Evolutionary conservation across 805 yeast species (phyloP).

Genomic region (Wickerhamomyces alni): DNA sequence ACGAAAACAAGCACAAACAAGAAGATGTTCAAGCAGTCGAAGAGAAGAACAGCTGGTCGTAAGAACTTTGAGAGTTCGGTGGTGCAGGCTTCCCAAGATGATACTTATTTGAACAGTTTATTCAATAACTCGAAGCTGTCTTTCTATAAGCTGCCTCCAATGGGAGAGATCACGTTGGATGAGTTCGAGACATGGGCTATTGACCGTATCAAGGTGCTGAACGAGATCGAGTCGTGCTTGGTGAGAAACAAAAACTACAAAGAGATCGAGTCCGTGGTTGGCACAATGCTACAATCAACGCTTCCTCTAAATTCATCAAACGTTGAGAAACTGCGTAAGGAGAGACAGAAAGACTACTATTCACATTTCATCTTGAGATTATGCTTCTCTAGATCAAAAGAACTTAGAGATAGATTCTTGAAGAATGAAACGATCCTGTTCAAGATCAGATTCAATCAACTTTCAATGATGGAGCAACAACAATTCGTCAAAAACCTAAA

Average conservation of each 20-base stretch:
- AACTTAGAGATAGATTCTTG: conserved; percentile 72
- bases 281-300: conserved; percentile 56
- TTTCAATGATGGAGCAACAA: conserved; percentile 61
- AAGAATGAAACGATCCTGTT: conserved; percentile 73
- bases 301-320: conserved; percentile 52
- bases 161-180: conserved; percentile 81
- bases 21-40: conserved; percentile 70
- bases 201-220: conserved; percentile 75
- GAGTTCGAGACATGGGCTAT: conserved; percentile 96
- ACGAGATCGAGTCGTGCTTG: conserved; percentile 75
- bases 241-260: conserved; percentile 56
- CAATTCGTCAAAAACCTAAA: conserved; percentile 62
- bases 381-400: conserved; percentile 85
- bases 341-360: conserved; percentile 81
- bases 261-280: conserved; percentile 61
- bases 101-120: conserved; percentile 28
- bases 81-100: conserved; percentile 26
- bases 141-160: conserved; percentile 73
- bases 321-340: conserved; percentile 31
- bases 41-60: conserved; percentile 69
- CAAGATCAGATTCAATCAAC: conserved; percentile 59
- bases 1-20: too few relatives aligned
- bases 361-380: conserved; percentile 85
- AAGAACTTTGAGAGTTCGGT: conserved; percentile 48
- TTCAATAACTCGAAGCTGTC: conserved; percentile 58